Evolutionary conservation across 371 early-diverging fungal species (phyloP), one percentile per base, ranked within the genome.

Genomic region (Lichtheimia ornata): DNA sequence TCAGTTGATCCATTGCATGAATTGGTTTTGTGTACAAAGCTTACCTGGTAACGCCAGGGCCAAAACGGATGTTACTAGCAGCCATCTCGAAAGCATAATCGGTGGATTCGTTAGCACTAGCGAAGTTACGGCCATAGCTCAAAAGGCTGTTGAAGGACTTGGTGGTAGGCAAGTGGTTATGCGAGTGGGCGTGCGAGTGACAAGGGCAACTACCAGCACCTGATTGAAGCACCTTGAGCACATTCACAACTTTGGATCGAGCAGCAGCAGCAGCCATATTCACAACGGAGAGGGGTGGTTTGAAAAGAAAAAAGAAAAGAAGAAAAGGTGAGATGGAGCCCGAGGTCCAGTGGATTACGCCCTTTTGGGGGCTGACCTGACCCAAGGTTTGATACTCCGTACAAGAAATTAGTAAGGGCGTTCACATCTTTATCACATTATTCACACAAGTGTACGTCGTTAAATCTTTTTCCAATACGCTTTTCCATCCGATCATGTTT

Each of bases 1-100:
- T 47, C n/a, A 47, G 22, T 22, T 18, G 18, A 47, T 22, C 5
- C 47, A 47, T 47, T 47, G 18, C 47, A 47, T 18, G 47, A 47
- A 22, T 22, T 5, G 11, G 47, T 11, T 18, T 45, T 2, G 9
- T 18, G 1, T 17, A 47, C 12, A 18, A 47, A 28, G n/a, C 56
- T 69, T 77, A 83, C 77, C 77, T 78, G n/a, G 95, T 95, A 4
- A 87, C 94, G 15, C 93, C 93, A 6, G 81, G 82, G 54, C 95
- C 95, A 47, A 91, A 94, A 11, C 96, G 91, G 69, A 95, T 90
- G 59, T 89, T 93, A 59, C 91, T 90, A 18, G 93, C 90, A 30
- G 96, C 94, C 93, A 95, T 94, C 69, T 92, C 93, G 52, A 90
- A 92, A 14, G 93, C 93, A 69, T 92, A 92, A 65, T 92, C 93